phyloP scores from a whole-genome alignment of 768 basidiomycete genomes.

The Omphalotus guepiniiformis region DNA sequence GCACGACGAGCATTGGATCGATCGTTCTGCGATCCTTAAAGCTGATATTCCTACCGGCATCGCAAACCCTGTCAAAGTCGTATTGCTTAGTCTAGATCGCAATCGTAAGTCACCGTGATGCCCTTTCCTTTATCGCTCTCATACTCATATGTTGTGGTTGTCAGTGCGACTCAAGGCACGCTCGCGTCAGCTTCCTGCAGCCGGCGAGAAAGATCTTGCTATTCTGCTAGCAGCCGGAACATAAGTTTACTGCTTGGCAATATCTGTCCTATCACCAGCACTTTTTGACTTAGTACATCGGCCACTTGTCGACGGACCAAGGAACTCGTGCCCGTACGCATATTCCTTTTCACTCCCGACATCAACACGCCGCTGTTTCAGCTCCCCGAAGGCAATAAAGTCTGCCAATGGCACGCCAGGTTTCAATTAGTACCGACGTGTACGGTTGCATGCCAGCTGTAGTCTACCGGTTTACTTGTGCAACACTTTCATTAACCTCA shows the following conservation, averaged over 20 bases:
- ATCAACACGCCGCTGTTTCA: too few species aligned
- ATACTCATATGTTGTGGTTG: conserved; percentile 15
- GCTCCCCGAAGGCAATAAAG: too few species aligned
- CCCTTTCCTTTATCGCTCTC: too few species aligned
- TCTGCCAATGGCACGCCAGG: too few species aligned
- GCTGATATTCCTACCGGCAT: conserved; percentile 30
- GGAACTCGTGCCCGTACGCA: background rate
- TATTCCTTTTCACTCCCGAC: background rate
- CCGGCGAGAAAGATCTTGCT: conserved; percentile 83
- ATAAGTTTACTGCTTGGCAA: conserved; percentile 9
- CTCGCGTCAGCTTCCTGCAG: conserved; percentile 79
- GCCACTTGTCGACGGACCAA: background rate
- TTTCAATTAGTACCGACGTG: too few species aligned
- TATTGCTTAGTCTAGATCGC: conserved; percentile 87
- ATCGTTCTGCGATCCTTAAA: conserved; percentile 72
- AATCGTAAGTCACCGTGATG: conserved; percentile 58
- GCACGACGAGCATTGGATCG: conserved; percentile 91
- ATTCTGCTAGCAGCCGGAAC: conserved; percentile 46
- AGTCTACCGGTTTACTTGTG: too few species aligned
- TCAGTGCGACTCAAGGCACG: conserved; percentile 88
- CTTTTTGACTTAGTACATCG: background rate
- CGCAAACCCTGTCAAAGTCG: conserved; percentile 67
- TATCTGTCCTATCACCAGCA: too few species aligned
- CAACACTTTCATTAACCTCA: too few species aligned
- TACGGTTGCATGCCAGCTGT: too few species aligned